Evolutionary conservation across 371 early-diverging fungal genomes (phyloP), one percentile per base, ranked within the genome.

Genomic region (Dentiscutata heterogama): DNA sequence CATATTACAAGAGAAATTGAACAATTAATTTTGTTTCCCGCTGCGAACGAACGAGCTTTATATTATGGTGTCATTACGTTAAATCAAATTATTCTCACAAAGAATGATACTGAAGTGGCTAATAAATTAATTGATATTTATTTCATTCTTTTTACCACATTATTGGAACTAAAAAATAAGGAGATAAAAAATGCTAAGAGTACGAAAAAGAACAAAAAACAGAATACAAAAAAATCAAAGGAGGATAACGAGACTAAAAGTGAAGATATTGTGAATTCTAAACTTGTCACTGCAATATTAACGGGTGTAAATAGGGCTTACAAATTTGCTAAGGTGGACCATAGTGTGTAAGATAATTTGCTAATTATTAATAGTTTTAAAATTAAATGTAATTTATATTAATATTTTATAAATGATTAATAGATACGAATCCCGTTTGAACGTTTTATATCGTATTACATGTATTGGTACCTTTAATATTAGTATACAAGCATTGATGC

Each of bases 231-330:
- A 81, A 89, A 92, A 84, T 84, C 86, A 61, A 86, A 86, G 29
- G 90, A 88, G 35, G 25, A 25, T 6, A 78, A 81, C 20, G 84
- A 83, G 72, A 70, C 83, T 73, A 84, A 88, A 60, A 86, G 90
- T 42, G 87, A 89, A 54, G 94, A 92, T 51, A 91, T 94, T 22
- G 93, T 93, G 67, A 91, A 92, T 79, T 86, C 93, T 22, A 95
- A 95, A 84, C 94, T 97, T 89, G 91, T 98, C 86, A 94, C 95
- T n/a, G 97, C 96, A 5, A 89, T 98, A 35, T 87, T 99, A 65
- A 98, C 98, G 0, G 99, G 99, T 82, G 93, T 99, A 53, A 97
- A 98, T 84, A 96, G 99, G 65, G 97, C 97, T 13, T 96, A 97
- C 87, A 98, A 97, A 27, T 99, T 94, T 85, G 91, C 97, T 51